Evolutionary conservation across 352 stramenopile genomes (phyloP).

Genomic region (Phytopythium montanum): DNA sequence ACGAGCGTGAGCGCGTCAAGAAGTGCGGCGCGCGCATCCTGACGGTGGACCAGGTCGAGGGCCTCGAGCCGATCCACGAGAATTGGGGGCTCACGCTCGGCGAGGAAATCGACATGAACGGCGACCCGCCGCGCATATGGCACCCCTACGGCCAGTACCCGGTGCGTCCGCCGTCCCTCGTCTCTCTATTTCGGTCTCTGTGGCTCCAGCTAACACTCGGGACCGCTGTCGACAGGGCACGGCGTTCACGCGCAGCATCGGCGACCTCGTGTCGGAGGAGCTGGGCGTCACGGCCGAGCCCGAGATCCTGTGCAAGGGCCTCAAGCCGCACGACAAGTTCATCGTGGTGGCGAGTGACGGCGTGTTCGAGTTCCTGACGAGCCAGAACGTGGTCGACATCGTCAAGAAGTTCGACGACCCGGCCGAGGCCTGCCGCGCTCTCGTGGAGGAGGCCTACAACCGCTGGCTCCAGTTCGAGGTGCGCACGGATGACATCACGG

Average conservation of each 20-base stretch:
- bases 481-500: conserved; percentile 95
- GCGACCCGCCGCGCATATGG: conserved; percentile 92
- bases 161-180: conserved; percentile 18
- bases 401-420: conserved; percentile 82
- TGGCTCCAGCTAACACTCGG: neutral
- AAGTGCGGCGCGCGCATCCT: conserved; percentile 93
- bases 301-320: conserved; percentile 86
- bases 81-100: conserved; percentile 89
- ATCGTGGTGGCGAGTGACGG: conserved; percentile 93
- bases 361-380: conserved; percentile 95
- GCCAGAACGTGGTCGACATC: conserved; percentile 93
- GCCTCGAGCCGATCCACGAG: conserved; percentile 87
- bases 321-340: conserved; percentile 90
- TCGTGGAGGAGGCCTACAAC: conserved; percentile 92
- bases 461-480: conserved; percentile 93
- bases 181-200: neutral
- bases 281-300: conserved; percentile 91
- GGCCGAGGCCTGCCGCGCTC: conserved; percentile 81
- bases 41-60: conserved; percentile 96
- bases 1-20: conserved; percentile 93
- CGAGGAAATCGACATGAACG: conserved; percentile 90
- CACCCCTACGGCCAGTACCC: conserved; percentile 85
- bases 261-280: conserved; percentile 92
- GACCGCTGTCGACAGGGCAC: conserved; percentile 67
- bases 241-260: conserved; percentile 97